Conservation (phyloP, 306 rosid species). For the Chamaecrista fasciculata region DNA sequence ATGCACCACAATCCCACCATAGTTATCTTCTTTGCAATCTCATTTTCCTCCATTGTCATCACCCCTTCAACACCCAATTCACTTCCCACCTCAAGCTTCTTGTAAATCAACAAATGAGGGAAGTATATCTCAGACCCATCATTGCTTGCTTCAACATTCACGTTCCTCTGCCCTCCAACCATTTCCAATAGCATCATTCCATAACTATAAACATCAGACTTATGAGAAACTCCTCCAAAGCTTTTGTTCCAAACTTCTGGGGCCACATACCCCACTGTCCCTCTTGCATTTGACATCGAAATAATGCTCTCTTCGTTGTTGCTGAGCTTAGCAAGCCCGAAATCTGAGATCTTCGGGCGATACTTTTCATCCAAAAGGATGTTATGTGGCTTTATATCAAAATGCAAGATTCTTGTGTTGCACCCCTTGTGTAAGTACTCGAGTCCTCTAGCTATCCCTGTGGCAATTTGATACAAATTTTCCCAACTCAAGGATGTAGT, state of each 20-base stretch:
- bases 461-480: slow-evolving; percentile 3
- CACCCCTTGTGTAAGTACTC: slow-evolving; percentile 30
- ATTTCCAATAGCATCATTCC: slow-evolving; percentile 15
- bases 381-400: slow-evolving; percentile 30
- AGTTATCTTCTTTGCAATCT: slow-evolving; percentile 23
- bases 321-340: slow-evolving; percentile 26
- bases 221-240: slow-evolving; percentile 22
- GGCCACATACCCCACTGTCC: slow-evolving; percentile 23
- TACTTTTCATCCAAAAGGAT: slow-evolving; percentile 18
- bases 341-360: slow-evolving; percentile 1
- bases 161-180: slow-evolving; percentile 27
- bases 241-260: slow-evolving; percentile 19
- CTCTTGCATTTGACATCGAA: slow-evolving; percentile 25
- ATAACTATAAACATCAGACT: slow-evolving; percentile 33
- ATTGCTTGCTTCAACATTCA: neutral
- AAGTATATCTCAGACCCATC: slow-evolving; percentile 13
- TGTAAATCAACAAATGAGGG: slow-evolving; percentile 27
- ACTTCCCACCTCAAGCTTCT: slow-evolving; percentile 12
- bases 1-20: slow-evolving; percentile 44
- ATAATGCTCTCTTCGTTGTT: slow-evolving; percentile 19
- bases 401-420: slow-evolving; percentile 37
- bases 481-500: slow-evolving; percentile 24
- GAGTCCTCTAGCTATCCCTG: neutral
- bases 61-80: neutral
- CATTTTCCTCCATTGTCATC: slow-evolving; percentile 13